phyloP scores from a whole-genome alignment of 106 monocot genomes.

The Allium fistulosum region DNA sequence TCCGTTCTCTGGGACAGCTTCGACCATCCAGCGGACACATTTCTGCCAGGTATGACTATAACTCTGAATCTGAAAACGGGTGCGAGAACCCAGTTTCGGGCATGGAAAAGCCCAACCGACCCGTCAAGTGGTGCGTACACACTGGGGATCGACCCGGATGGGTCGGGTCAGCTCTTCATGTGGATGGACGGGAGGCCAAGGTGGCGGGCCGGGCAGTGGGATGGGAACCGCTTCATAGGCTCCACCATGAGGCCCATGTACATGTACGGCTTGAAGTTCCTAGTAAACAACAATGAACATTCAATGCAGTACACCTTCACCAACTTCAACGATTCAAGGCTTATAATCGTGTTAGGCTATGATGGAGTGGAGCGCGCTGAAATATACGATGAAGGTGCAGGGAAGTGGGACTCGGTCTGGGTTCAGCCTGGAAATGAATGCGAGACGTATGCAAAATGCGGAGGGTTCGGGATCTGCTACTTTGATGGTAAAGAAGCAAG shows the following conservation, averaged over 20 bases:
- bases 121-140: slow-evolving; percentile 37
- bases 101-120: slow-evolving; percentile 40
- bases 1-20: slow-evolving; percentile 36
- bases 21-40: slow-evolving; percentile 39
- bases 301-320: slow-evolving; percentile 28
- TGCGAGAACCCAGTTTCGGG: slow-evolving; percentile 11
- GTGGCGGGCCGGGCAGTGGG: slow-evolving; percentile 70
- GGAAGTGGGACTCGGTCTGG: slow-evolving; percentile 35
- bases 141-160: slow-evolving; percentile 31
- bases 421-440: slow-evolving; percentile 33
- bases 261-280: slow-evolving; percentile 31
- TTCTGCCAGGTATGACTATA: slow-evolving; percentile 34
- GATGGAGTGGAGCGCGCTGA: slow-evolving; percentile 27
- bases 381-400: not conserved
- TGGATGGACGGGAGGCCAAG: slow-evolving; percentile 19
- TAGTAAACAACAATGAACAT: not conserved
- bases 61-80: slow-evolving; percentile 12
- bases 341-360: slow-evolving; percentile 21
- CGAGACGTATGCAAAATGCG: slow-evolving; percentile 39
- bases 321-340: slow-evolving; percentile 17
- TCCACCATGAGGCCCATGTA: slow-evolving; percentile 26
- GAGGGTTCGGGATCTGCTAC: slow-evolving; percentile 25
- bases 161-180: slow-evolving; percentile 39
- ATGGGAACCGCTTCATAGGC: slow-evolving; percentile 41
- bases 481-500: not conserved